A percentile compares a stretch with the other conserved stretches of the same genome.
Conservation (phyloP, 1,284 basidiomycete species). For the Irpex rosettiformis region DNA sequence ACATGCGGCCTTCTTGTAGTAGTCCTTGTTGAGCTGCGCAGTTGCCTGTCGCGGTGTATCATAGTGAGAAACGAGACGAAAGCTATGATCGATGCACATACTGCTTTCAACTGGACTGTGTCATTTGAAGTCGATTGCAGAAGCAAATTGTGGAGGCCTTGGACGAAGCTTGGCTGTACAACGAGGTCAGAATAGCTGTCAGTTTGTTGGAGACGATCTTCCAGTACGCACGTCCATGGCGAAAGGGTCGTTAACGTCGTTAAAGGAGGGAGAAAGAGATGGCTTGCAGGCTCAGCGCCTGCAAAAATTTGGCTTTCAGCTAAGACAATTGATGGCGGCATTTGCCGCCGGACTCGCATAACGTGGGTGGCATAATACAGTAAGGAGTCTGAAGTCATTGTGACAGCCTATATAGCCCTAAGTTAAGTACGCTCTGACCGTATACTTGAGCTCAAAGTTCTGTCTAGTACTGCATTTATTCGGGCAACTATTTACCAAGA, state of each 20-base stretch:
- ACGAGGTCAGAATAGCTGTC: slow-evolving; percentile 5
- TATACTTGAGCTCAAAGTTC: no score
- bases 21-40: slow-evolving; percentile 84
- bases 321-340: slow-evolving; percentile 6
- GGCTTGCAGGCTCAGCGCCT: slow-evolving; percentile 15
- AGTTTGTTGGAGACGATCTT: background rate
- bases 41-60: slow-evolving; percentile 65
- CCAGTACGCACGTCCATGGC: slow-evolving; percentile 27
- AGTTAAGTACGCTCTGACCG: no score
- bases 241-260: slow-evolving; percentile 15
- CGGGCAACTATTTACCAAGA: no score
- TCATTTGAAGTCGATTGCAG: slow-evolving; percentile 84
- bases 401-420: no score
- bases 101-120: slow-evolving; percentile 84
- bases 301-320: slow-evolving; percentile 26
- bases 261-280: slow-evolving; percentile 13
- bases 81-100: slow-evolving; percentile 37
- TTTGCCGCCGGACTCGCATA: background rate
- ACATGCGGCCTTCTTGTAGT: slow-evolving; percentile 88
- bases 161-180: slow-evolving; percentile 61
- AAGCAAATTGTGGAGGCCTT: slow-evolving; percentile 82
- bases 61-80: slow-evolving; percentile 8
- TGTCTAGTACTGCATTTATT: no score
- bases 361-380: no score
- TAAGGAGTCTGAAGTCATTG: no score